phyloP scores from a whole-genome alignment of 1,284 basidiomycete species.

The Cerrena zonata region DNA sequence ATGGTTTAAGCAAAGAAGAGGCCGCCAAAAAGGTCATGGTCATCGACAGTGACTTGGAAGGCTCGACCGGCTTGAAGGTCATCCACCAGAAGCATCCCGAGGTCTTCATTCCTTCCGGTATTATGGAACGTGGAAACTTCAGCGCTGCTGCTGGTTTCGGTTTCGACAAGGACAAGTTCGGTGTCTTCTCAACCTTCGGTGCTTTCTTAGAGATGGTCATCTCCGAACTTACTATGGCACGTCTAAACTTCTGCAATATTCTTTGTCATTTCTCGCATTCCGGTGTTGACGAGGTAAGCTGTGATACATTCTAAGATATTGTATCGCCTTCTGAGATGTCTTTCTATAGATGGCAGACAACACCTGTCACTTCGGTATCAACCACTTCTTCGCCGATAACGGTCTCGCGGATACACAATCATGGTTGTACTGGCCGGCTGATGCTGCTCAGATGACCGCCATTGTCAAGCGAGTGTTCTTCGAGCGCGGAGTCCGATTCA shows the following conservation, averaged over 20 bases:
- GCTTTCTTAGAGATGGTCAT: constrained; percentile 85
- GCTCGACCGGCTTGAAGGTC: constrained; percentile 77
- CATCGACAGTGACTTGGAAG: constrained; percentile 84
- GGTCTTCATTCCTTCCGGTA: constrained; percentile 77
- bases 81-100: constrained; percentile 85
- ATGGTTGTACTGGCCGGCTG: constrained; percentile 81
- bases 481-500: constrained; percentile 71
- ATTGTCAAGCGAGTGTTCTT: constrained; percentile 75
- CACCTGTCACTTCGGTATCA: constrained; percentile 79
- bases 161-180: constrained; percentile 67
- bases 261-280: constrained; percentile 84
- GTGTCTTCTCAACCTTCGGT: constrained; percentile 81
- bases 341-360: constrained; percentile 69
- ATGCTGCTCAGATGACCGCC: constrained; percentile 73
- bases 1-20: constrained; percentile 68
- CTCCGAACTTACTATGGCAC: constrained; percentile 85
- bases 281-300: constrained; percentile 47
- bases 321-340: constrained; percentile 3
- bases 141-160: constrained; percentile 83
- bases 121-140: constrained; percentile 38
- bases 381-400: constrained; percentile 82
- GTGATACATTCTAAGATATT: not conserved
- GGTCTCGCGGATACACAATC: constrained; percentile 73
- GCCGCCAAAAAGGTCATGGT: constrained; percentile 77
- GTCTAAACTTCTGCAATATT: constrained; percentile 79